phyloP scores from a whole-genome alignment of 2,329 filamentous ascomycete species.

The Penicillium sp. region DNA sequence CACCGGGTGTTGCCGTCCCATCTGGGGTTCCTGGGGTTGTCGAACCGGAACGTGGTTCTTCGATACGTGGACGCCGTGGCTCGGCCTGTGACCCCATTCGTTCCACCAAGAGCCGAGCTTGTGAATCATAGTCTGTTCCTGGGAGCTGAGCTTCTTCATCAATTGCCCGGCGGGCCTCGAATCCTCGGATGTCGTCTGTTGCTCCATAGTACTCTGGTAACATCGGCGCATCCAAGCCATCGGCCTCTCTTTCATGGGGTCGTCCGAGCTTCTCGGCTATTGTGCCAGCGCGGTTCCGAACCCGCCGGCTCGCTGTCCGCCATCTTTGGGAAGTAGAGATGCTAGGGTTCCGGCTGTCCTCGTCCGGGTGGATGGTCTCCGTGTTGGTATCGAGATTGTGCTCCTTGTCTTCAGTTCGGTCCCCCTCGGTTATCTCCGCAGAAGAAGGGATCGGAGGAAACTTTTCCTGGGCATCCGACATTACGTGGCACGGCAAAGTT shows the following conservation, averaged over 20 bases:
- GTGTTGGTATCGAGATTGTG: neutral
- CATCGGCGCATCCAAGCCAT: constrained; percentile 21
- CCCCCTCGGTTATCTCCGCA: neutral
- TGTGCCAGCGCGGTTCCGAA: constrained; percentile 17
- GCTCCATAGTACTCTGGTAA: constrained; percentile 23
- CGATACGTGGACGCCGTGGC: neutral
- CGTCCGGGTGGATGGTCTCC: constrained; percentile 1
- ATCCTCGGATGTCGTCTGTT: constrained; percentile 22
- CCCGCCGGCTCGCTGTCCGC: constrained; percentile 20
- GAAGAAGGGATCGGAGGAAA: constrained; percentile 4
- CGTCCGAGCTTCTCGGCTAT: constrained; percentile 23
- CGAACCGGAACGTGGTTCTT: constrained; percentile 18
- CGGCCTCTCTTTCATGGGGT: constrained; percentile 20
- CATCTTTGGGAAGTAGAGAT: constrained; percentile 12
- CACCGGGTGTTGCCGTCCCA: constrained; percentile 15
- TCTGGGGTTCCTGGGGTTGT: constrained; percentile 16
- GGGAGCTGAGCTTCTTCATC: constrained; percentile 19
- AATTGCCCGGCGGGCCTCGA: constrained; percentile 15
- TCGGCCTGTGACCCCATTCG: constrained; percentile 14
- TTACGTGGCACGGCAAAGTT: neutral
- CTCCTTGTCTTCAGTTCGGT: neutral
- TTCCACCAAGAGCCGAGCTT: constrained; percentile 21
- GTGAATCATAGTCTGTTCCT: constrained; percentile 13
- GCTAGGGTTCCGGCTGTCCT: constrained; percentile 9
- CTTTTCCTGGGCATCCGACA: constrained; percentile 16